These are phyloP conservation scores for Pleodorina starrii DNA, from an alignment of 139 green algal genomes.

Conservation along the genomic window DNA sequence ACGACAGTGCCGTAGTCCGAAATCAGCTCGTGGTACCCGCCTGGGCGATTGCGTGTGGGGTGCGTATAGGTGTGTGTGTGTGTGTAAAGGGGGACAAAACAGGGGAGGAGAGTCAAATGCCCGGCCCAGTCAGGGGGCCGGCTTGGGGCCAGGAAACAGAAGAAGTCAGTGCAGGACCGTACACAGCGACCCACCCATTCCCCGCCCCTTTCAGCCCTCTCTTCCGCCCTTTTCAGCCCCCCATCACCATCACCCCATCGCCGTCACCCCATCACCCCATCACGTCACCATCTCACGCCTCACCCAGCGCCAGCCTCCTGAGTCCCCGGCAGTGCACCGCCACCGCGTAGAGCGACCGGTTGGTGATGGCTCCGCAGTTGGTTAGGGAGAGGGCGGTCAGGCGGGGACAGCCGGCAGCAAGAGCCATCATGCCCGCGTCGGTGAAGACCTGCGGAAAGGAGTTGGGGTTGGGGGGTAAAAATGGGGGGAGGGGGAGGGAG, in stretches of 20 bases:
- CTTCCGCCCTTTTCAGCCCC: background rate
- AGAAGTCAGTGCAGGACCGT: no score
- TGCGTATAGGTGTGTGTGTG: no score
- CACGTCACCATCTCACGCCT: background rate
- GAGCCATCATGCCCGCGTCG: conserved; percentile 59
- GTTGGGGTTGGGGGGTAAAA: background rate
- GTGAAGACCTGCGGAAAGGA: conserved; percentile 52
- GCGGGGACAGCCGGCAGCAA: conserved; percentile 45
- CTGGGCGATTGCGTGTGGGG: background rate
- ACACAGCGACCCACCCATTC: background rate
- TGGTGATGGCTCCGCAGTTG: conserved; percentile 62
- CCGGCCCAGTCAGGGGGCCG: no score
- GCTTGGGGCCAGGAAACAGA: no score
- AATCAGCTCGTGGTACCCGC: conserved; percentile 47
- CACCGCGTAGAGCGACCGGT: conserved; percentile 60
- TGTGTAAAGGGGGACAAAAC: no score
- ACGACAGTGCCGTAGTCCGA: conserved; percentile 39
- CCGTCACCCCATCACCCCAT: background rate
- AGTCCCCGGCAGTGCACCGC: conserved; percentile 53
- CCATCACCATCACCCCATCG: background rate
- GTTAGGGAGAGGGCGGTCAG: conserved; percentile 52
- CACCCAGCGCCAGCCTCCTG: conserved; percentile 8
- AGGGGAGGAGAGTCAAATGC: no score
- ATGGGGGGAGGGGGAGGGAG: background rate
- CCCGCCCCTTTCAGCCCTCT: background rate